phyloP scores from a whole-genome alignment of 768 basidiomycete species.

The Boletus tylopilopsis region DNA sequence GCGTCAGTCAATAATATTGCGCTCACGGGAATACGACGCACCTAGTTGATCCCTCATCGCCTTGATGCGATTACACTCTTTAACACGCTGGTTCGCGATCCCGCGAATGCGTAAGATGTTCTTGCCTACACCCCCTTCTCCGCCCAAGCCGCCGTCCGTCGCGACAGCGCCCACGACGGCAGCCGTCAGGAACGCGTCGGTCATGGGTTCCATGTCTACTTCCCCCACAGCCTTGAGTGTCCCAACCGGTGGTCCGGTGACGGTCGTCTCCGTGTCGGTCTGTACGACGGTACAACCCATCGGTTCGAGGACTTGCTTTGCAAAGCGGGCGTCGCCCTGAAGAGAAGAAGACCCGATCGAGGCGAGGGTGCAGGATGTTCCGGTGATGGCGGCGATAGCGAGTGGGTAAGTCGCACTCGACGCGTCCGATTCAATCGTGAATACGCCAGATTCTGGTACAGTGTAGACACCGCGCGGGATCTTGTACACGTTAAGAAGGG shows the following conservation, averaged over 20 bases:
- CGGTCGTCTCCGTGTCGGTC: constrained; percentile 85
- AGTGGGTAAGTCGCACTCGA: constrained; percentile 96
- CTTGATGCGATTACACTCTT: constrained; percentile 95
- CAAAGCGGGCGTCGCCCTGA: constrained; percentile 97
- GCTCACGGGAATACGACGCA: constrained; percentile 32
- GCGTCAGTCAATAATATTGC: background rate
- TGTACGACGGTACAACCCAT: constrained; percentile 95
- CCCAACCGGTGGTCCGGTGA: constrained; percentile 84
- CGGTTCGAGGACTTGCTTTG: constrained; percentile 84
- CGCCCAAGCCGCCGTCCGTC: constrained; percentile 46
- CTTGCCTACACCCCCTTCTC: constrained; percentile 25
- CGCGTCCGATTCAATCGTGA: constrained; percentile 94
- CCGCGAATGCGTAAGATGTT: constrained; percentile 81
- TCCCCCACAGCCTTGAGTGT: constrained; percentile 59
- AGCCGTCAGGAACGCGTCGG: constrained; percentile 97
- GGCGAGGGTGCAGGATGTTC: constrained; percentile 89
- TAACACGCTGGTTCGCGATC: constrained; percentile 97
- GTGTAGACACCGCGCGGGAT: constrained; percentile 78
- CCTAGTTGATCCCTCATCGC: constrained; percentile 97
- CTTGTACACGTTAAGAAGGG: constrained; percentile 73
- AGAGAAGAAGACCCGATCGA: constrained; percentile 90
- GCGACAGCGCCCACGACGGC: constrained; percentile 88
- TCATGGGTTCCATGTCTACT: constrained; percentile 99
- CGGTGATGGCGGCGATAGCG: constrained; percentile 95
- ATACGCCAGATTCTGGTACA: constrained; percentile 61